Conservation (phyloP, 2,329 filamentous ascomycete species). For the Phialophora chinensis region DNA sequence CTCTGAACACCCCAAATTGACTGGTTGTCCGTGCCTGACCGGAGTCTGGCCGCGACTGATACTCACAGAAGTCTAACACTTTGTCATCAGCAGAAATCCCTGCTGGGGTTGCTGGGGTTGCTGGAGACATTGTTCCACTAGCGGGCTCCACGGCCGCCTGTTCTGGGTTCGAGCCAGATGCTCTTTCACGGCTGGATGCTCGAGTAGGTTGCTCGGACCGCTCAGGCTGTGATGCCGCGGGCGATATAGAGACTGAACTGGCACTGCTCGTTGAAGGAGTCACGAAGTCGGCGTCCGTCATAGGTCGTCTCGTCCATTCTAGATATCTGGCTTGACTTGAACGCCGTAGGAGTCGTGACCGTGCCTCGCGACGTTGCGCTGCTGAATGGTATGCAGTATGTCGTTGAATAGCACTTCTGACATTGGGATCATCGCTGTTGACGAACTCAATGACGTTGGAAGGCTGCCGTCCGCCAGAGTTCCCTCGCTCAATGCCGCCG, state of each 20-base stretch:
- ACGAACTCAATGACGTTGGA: constrained; percentile 37
- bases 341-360: constrained; percentile 31
- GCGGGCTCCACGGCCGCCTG: constrained; percentile 9
- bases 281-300: constrained; percentile 16
- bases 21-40: neutral
- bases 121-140: constrained; percentile 4
- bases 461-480: constrained; percentile 13
- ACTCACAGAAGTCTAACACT: constrained; percentile 32
- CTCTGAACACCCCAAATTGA: neutral
- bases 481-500: constrained; percentile 10
- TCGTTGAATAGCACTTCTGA: constrained; percentile 38
- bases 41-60: constrained; percentile 2
- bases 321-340: constrained; percentile 35
- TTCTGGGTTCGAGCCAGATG: constrained; percentile 18
- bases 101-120: constrained; percentile 7
- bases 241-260: constrained; percentile 32
- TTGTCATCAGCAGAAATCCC: constrained; percentile 19
- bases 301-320: constrained; percentile 35
- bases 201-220: constrained; percentile 14
- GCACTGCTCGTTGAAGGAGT: constrained; percentile 32
- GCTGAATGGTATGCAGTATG: constrained; percentile 39
- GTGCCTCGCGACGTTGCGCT: constrained; percentile 37
- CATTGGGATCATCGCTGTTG: constrained; percentile 38
- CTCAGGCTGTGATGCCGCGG: constrained; percentile 18
- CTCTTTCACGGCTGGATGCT: constrained; percentile 24